Evolutionary conservation across 345 rosid species (phyloP).

Genomic region (Kandelia obovata): DNA sequence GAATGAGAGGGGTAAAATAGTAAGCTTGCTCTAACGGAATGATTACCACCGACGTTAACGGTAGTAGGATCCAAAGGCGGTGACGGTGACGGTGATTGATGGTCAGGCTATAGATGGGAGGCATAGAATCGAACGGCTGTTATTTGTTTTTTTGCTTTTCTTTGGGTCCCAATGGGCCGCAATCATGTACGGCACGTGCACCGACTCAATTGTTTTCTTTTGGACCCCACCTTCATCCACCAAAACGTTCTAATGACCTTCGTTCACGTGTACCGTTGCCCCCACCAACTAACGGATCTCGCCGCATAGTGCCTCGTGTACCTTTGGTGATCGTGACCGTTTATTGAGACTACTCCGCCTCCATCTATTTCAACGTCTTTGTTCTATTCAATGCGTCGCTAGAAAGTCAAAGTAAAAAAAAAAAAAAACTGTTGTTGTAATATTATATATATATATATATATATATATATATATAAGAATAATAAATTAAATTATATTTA

Average conservation of each 20-base stretch:
- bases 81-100: neutral
- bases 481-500: too few relatives aligned
- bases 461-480: too few relatives aligned
- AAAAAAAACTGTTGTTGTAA: too few relatives aligned
- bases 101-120: neutral
- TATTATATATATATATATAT: too few relatives aligned
- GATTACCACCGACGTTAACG: neutral
- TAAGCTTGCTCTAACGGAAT: neutral
- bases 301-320: neutral
- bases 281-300: neutral
- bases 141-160: neutral
- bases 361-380: too few relatives aligned
- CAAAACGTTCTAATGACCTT: neutral
- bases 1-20: neutral
- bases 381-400: too few relatives aligned
- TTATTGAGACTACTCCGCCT: too few relatives aligned
- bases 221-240: neutral
- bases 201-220: neutral
- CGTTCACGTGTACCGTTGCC: neutral
- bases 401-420: too few relatives aligned
- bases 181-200: slow-evolving; percentile 1
- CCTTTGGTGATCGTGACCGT: neutral
- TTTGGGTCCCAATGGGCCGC: neutral
- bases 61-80: neutral
- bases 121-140: neutral